Percentiles rank a stretch among this genome's conserved stretches.
phyloP scores from a whole-genome alignment of 805 yeast genomes.

The Candida rishiriensis region DNA sequence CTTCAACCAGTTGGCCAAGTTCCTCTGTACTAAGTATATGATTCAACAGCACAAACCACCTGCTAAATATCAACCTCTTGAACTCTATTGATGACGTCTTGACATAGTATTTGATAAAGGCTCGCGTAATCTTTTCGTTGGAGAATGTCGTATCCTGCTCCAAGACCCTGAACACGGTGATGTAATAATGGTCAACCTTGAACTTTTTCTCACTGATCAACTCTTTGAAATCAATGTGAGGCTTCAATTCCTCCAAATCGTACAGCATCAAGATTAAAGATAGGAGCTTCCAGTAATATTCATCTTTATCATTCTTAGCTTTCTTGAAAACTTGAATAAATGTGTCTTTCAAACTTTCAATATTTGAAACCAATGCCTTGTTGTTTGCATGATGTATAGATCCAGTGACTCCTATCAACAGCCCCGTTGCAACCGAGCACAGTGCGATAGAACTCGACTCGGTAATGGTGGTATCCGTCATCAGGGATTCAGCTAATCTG shows the following conservation, averaged over 20 bases:
- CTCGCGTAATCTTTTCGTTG: constrained; percentile 6
- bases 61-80: constrained; percentile 31
- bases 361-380: constrained; percentile 13
- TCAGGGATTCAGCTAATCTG: constrained; percentile 19
- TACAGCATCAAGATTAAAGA: constrained; percentile 46
- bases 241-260: constrained; percentile 28
- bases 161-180: constrained; percentile 40
- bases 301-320: constrained; percentile 6
- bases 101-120: constrained; percentile 25
- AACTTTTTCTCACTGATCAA: constrained; percentile 2
- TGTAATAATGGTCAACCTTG: constrained; percentile 13
- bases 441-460: constrained; percentile 14
- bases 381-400: constrained; percentile 26
- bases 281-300: constrained; percentile 41
- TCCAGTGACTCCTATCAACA: constrained; percentile 29
- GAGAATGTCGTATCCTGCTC: constrained; percentile 28
- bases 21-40: constrained; percentile 28
- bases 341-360: constrained; percentile 10
- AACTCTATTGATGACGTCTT: constrained; percentile 8
- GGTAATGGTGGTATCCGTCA: constrained; percentile 8
- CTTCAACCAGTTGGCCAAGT: constrained; percentile 26
- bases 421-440: constrained; percentile 36
- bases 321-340: constrained; percentile 23
- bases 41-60: constrained; percentile 55
- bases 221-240: background rate